Conservation (phyloP, 169 alveolate species). For the Perkinsus olseni region DNA sequence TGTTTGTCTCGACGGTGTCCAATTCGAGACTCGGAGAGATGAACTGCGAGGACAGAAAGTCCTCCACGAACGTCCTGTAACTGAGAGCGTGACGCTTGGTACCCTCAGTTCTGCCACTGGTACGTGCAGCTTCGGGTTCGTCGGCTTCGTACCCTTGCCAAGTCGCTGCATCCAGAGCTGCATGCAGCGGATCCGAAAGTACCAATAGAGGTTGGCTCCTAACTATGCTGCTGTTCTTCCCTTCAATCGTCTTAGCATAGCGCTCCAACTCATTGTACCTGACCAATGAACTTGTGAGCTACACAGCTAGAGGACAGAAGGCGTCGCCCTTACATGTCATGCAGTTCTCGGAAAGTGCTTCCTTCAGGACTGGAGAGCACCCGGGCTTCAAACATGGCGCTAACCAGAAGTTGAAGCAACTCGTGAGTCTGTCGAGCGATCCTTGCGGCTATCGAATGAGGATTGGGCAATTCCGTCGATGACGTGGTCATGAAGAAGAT, state of each 20-base stretch:
- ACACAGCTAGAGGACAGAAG: not conserved
- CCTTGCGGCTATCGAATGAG: not conserved
- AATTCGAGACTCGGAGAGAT: not conserved
- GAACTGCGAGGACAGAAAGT: not conserved
- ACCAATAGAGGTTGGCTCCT: not conserved
- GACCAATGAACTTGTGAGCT: not conserved
- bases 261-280: not conserved
- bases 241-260: not conserved
- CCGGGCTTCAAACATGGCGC: not conserved
- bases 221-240: not conserved
- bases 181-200: not conserved
- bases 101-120: too few species aligned
- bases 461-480: not conserved
- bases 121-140: too few species aligned
- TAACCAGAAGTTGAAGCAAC: not conserved
- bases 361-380: not conserved
- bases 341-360: not conserved
- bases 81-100: not conserved
- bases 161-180: not conserved
- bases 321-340: not conserved
- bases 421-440: not conserved
- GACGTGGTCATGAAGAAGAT: too few species aligned
- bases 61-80: not conserved
- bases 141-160: too few species aligned
- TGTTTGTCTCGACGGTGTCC: not conserved